These are phyloP conservation scores for Homolaphlyctis polyrhiza DNA, from an alignment of 371 early-diverging fungal genomes.

Conservation along the genomic window DNA sequence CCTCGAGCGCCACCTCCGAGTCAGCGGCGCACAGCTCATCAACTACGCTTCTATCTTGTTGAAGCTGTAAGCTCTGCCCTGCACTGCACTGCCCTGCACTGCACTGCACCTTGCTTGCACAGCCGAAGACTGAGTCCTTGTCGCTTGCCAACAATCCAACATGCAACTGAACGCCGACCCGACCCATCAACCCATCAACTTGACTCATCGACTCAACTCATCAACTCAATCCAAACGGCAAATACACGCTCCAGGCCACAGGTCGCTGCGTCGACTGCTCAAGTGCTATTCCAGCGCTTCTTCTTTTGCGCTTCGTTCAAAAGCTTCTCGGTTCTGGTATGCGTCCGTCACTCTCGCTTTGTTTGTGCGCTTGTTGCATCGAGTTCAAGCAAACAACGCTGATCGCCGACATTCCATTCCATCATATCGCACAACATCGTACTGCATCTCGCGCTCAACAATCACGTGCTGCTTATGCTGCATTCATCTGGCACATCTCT, in stretches of 20 bases:
- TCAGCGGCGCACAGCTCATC: constrained; percentile 76
- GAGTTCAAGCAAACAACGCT: background rate
- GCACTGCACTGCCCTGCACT: too few relatives aligned
- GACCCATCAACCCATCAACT: too few relatives aligned
- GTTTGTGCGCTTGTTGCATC: background rate
- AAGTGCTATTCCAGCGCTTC: constrained; percentile 90
- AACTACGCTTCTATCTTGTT: constrained; percentile 80
- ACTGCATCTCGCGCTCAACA: too few relatives aligned
- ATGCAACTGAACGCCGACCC: too few relatives aligned
- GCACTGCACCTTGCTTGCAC: too few relatives aligned
- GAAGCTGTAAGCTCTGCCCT: constrained; percentile 66
- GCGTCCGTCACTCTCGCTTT: constrained; percentile 13
- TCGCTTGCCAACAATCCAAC: too few relatives aligned
- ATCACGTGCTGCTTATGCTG: constrained; percentile 3
- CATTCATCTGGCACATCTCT: too few relatives aligned
- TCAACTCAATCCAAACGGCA: too few relatives aligned
- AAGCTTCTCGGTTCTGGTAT: constrained; percentile 64
- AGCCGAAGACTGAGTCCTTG: too few relatives aligned
- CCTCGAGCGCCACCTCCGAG: constrained; percentile 68
- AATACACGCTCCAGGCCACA: constrained; percentile 86
- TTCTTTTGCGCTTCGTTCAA: constrained; percentile 74
- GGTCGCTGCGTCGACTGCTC: constrained; percentile 91
- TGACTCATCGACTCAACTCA: too few relatives aligned
- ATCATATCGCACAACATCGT: too few relatives aligned
- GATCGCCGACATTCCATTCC: background rate